A percentile compares a stretch with the other conserved stretches of the same genome.
Conservation (phyloP, 2,329 filamentous ascomycete species). For the Microdochium bolleyi region DNA sequence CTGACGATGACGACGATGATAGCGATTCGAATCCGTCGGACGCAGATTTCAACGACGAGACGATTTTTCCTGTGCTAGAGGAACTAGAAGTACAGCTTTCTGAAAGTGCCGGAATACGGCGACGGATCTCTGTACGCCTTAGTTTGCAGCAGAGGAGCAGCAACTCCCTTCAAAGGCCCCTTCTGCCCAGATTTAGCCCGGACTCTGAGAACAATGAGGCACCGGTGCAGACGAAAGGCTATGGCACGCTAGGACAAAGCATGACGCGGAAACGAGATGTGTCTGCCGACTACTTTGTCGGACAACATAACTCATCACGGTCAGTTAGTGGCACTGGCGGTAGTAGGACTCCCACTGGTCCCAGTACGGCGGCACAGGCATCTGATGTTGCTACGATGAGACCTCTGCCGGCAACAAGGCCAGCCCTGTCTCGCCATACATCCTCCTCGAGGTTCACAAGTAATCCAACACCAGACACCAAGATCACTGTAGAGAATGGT, state of each 20-base stretch:
- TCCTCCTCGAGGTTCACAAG: slow-evolving; percentile 61
- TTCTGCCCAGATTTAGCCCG: neutral
- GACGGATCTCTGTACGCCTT: neutral
- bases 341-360: too few species aligned
- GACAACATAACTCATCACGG: neutral
- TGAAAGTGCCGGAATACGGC: slow-evolving; percentile 1
- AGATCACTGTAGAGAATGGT: slow-evolving; percentile 55
- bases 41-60: slow-evolving; percentile 29
- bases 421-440: slow-evolving; percentile 42
- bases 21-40: slow-evolving; percentile 13
- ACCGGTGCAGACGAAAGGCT: slow-evolving; percentile 7
- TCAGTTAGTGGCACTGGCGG: too few species aligned
- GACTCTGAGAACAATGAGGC: neutral
- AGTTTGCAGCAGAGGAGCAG: neutral
- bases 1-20: slow-evolving; percentile 10
- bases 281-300: neutral
- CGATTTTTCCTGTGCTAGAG: slow-evolving; percentile 21
- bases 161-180: neutral
- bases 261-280: slow-evolving; percentile 1
- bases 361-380: neutral
- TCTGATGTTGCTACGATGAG: slow-evolving; percentile 4
- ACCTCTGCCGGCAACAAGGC: slow-evolving; percentile 26
- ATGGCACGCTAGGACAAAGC: slow-evolving; percentile 14
- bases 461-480: slow-evolving; percentile 63
- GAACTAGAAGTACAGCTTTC: neutral